Evolutionary conservation across 1,284 basidiomycete genomes (phyloP).

Genomic region (Ceratobasidium sp.): DNA sequence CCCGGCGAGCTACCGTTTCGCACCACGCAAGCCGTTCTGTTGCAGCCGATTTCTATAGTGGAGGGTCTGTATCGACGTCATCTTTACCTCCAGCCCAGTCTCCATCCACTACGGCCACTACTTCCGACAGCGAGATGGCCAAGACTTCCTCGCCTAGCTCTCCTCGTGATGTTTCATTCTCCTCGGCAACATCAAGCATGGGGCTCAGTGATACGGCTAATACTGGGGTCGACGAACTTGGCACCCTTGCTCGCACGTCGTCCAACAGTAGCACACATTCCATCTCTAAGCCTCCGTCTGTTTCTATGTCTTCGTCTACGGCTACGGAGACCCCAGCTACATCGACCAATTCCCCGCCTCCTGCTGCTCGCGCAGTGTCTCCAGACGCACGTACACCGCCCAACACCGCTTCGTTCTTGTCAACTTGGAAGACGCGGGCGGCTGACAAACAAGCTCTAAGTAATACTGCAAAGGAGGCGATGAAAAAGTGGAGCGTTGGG

Average conservation of each 20-base stretch:
- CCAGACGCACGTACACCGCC: conserved; percentile 3
- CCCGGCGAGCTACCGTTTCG: conserved; percentile 33
- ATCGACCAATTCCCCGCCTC: background rate
- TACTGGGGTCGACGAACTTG: conserved; percentile 6
- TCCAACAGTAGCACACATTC: conserved; percentile 37
- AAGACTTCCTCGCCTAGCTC: conserved; percentile 11
- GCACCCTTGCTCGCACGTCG: conserved; percentile 23
- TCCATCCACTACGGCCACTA: background rate
- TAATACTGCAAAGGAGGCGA: conserved; percentile 57
- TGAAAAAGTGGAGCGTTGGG: conserved; percentile 65
- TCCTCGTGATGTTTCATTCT: conserved; percentile 10
- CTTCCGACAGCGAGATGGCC: conserved; percentile 20
- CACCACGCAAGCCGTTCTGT: conserved; percentile 32
- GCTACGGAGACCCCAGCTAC: conserved; percentile 5
- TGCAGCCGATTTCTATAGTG: conserved; percentile 37
- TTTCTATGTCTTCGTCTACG: conserved; percentile 17
- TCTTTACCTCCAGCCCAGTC: conserved; percentile 17
- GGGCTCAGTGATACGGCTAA: conserved; percentile 1
- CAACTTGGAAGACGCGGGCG: conserved; percentile 54
- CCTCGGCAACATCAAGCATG: conserved; percentile 24
- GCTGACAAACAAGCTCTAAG: conserved; percentile 58
- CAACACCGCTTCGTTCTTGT: conserved; percentile 49
- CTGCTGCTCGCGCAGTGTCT: conserved; percentile 13
- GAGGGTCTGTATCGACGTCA: conserved; percentile 29
- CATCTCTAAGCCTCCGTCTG: conserved; percentile 14